Percentiles rank a stretch among this genome's conserved stretches.
Evolutionary conservation across 495 filamentous ascomycete species (phyloP).

Genomic region (Podospora australis): DNA sequence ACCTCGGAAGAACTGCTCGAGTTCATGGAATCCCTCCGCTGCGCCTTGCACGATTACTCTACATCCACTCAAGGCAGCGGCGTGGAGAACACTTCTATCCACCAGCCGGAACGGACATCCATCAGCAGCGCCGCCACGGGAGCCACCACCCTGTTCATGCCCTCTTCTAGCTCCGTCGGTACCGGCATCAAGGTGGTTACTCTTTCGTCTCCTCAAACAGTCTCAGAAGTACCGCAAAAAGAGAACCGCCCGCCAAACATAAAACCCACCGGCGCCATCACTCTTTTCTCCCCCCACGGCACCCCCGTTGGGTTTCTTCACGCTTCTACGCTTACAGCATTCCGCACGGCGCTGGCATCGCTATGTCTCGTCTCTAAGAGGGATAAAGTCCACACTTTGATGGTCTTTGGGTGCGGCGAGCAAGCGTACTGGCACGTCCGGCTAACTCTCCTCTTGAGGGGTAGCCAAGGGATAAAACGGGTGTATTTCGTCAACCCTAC

Average conservation of each 20-base stretch:
- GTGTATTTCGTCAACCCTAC: slow-evolving; percentile 71
- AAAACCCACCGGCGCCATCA: slow-evolving; percentile 70
- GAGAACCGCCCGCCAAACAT: slow-evolving; percentile 32
- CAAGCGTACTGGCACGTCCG: slow-evolving; percentile 95
- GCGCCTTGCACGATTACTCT: slow-evolving; percentile 77
- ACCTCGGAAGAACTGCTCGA: slow-evolving; percentile 58
- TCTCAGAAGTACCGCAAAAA: slow-evolving; percentile 8
- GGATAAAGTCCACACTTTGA: slow-evolving; percentile 58
- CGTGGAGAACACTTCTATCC: slow-evolving; percentile 30
- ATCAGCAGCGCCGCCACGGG: slow-evolving; percentile 60
- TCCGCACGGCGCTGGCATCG: slow-evolving; percentile 82
- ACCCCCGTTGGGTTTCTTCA: slow-evolving; percentile 72
- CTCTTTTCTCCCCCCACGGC: slow-evolving; percentile 59
- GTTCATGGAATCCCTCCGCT: slow-evolving; percentile 59
- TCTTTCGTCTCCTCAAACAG: slow-evolving; percentile 23
- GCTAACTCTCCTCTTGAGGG: slow-evolving; percentile 67
- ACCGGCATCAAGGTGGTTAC: slow-evolving; percentile 47
- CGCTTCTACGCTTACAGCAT: slow-evolving; percentile 82
- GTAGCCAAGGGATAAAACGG: slow-evolving; percentile 62
- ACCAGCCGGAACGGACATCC: slow-evolving; percentile 72
- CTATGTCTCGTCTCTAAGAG: slow-evolving; percentile 69
- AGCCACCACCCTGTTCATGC: slow-evolving; percentile 88
- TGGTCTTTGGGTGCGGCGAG: slow-evolving; percentile 83
- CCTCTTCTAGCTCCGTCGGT: slow-evolving; percentile 50
- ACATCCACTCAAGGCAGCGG: slow-evolving; percentile 26